Conservation (phyloP, 805 yeast species). For the Pichia cabralensis region DNA sequence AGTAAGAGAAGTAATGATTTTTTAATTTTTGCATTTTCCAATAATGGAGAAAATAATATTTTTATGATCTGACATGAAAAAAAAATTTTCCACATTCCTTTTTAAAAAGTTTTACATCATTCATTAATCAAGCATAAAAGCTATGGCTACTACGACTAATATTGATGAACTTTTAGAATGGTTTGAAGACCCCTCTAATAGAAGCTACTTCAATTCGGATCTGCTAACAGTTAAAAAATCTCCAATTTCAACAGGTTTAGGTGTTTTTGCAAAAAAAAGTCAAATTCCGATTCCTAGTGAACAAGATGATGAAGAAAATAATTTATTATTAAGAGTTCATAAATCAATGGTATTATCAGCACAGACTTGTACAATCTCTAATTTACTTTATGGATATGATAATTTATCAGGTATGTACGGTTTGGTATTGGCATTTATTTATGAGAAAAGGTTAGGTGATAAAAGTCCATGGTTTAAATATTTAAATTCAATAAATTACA, state of each 20-base stretch:
- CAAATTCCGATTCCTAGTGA: slow-evolving; percentile 14
- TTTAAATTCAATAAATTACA: slow-evolving; percentile 39
- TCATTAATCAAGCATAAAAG: not conserved
- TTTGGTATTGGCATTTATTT: slow-evolving; percentile 58
- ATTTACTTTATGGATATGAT: slow-evolving; percentile 50
- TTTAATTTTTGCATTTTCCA: too few relatives aligned
- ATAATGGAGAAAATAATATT: too few relatives aligned
- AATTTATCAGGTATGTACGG: slow-evolving; percentile 60
- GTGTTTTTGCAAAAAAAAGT: slow-evolving; percentile 51
- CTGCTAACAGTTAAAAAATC: slow-evolving; percentile 37
- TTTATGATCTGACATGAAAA: too few relatives aligned
- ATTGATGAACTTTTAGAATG: slow-evolving; percentile 33
- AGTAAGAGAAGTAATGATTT: too few relatives aligned
- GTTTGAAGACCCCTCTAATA: slow-evolving; percentile 36
- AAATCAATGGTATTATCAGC: slow-evolving; percentile 49
- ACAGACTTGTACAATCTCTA: slow-evolving; percentile 52
- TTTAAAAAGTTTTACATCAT: too few relatives aligned
- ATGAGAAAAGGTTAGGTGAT: slow-evolving; percentile 51
- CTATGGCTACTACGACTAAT: slow-evolving; percentile 25
- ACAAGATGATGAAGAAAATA: slow-evolving; percentile 18
- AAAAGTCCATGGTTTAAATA: slow-evolving; percentile 76
- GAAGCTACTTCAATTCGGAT: slow-evolving; percentile 44
- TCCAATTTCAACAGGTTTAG: slow-evolving; percentile 43
- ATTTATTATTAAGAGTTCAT: slow-evolving; percentile 46
- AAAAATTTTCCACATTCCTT: too few relatives aligned